phyloP scores from a whole-genome alignment of 2,329 filamentous ascomycete species.

The Cladophialophora chaetospira region DNA sequence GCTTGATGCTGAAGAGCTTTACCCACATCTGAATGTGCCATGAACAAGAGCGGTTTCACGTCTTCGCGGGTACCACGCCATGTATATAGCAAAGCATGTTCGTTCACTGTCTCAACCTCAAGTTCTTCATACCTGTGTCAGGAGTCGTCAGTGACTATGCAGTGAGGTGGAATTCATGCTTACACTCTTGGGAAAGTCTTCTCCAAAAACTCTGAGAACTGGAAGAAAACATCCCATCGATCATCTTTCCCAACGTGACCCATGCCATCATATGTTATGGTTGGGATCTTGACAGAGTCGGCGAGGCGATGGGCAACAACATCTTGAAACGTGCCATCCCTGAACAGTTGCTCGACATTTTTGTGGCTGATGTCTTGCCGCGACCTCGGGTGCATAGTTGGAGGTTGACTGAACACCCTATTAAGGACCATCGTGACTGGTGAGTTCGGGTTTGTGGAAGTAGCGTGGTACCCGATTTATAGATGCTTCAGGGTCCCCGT shows the following conservation, averaged over 20 bases:
- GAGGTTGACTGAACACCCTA: constrained; percentile 17
- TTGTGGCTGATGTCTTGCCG: constrained; percentile 20
- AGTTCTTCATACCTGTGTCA: constrained; percentile 20
- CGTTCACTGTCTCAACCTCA: constrained; percentile 56
- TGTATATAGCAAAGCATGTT: constrained; percentile 60
- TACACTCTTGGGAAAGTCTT: constrained; percentile 55
- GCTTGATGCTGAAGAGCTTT: neutral
- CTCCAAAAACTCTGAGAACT: constrained; percentile 55
- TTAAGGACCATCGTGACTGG: constrained; percentile 22
- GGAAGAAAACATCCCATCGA: constrained; percentile 61
- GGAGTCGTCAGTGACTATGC: neutral
- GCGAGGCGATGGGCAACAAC: constrained; percentile 38
- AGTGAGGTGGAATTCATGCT: neutral
- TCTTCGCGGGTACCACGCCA: constrained; percentile 55
- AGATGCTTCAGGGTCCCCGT: neutral
- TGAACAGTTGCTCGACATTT: constrained; percentile 26
- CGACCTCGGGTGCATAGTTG: constrained; percentile 21
- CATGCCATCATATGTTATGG: constrained; percentile 59
- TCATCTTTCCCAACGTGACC: constrained; percentile 57
- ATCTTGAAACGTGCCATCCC: constrained; percentile 24
- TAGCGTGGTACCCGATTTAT: neutral
- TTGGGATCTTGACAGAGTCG: constrained; percentile 56
- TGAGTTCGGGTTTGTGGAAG: neutral
- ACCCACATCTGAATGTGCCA: constrained; percentile 63
- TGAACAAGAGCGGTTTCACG: constrained; percentile 60